Evolutionary conservation across 75 land plant genomes (phyloP), one percentile per base, ranked within the genome.

Genomic region (Sequoia sempervirens): DNA sequence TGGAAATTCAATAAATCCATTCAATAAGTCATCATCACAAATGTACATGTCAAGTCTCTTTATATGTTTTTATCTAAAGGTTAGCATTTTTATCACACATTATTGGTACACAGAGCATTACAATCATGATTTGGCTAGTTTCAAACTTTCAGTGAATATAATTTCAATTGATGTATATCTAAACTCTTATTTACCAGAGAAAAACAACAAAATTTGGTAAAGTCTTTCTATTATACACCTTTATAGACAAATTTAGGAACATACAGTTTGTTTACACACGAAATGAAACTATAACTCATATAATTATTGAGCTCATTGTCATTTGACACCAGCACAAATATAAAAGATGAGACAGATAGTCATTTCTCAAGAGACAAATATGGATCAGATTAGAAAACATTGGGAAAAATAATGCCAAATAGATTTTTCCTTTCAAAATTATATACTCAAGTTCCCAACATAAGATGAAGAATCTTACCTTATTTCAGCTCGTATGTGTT

Each of bases 401-500:
- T 20, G 36, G 8, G n/a, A 2, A 41, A 41, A 76, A 41, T 6
- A 41, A 9, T 8, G n/a, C n/a, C 17, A 76, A 41, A 76, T 76
- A 5, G 28, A 41, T 23, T 41, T 37, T 76, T 45, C 41, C 40
- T 73, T 41, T 40, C 46, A 76, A 41, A 41, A 76, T 38, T 4
- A 76, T 34, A 37, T 34, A 73, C 7, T 41, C 12, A 2, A 41
- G n/a, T 41, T 76, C 46, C 46, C 47, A 41, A 76, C 47, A 40
- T 5, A 76, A 40, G 43, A 1, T 23, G 17, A 1, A 76, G 26
- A 20, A 76, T 37, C 30, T 69, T 75, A 97, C 99, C 99, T 86
- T 86, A 97, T 97, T 84, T 95, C 92, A 84, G 92, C 95, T 82
- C 99, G 96, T 61, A 87, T 47, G 82, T 97, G 99, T 82, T 92